phyloP scores from a whole-genome alignment of 768 basidiomycete species.

The Lactarius sanguifluus region DNA sequence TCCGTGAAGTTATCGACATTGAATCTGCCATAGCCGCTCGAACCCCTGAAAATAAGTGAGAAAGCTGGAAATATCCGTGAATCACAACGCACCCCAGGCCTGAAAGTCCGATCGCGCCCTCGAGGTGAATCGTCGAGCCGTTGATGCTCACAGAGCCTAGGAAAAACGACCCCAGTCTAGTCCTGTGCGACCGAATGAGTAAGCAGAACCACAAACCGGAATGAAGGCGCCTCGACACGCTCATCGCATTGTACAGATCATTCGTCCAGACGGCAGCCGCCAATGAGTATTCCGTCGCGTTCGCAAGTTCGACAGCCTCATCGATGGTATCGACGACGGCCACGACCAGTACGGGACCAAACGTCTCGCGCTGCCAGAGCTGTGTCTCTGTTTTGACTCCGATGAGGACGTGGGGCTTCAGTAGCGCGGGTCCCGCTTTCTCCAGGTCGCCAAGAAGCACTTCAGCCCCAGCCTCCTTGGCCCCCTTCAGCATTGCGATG shows the following conservation, averaged over 20 bases:
- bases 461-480: constrained; percentile 45
- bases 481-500: constrained; percentile 45
- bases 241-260: constrained; percentile 45
- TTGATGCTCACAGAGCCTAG: constrained; percentile 58
- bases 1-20: constrained; percentile 53
- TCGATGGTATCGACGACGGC: constrained; percentile 48
- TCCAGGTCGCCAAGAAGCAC: constrained; percentile 46
- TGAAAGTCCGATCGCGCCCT: constrained; percentile 39
- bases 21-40: constrained; percentile 53
- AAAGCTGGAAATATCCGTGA: not conserved
- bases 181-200: not conserved
- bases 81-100: constrained; percentile 47
- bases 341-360: constrained; percentile 57
- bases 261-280: constrained; percentile 53
- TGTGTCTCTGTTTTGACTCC: constrained; percentile 51
- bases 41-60: constrained; percentile 29
- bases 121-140: constrained; percentile 50
- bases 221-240: constrained; percentile 49
- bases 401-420: constrained; percentile 52
- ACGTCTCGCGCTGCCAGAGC: constrained; percentile 59
- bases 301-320: constrained; percentile 58
- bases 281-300: constrained; percentile 53
- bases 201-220: constrained; percentile 37
- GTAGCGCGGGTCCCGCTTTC: constrained; percentile 39
- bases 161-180: not conserved